Conservation (phyloP, 257 asterid genomes). For the Verbena officinalis region DNA sequence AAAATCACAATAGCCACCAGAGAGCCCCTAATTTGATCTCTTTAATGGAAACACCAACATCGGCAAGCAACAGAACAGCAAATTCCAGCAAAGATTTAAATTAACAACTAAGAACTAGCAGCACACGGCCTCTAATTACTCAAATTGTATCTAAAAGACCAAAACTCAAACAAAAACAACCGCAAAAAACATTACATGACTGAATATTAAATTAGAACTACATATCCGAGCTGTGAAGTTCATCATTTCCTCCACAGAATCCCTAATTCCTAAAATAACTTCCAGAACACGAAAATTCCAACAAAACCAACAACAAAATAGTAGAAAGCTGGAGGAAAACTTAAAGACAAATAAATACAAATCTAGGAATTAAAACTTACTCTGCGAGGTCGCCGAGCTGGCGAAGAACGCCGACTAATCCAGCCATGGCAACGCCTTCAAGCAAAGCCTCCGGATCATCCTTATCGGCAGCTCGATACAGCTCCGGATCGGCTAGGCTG, state of each 20-base stretch:
- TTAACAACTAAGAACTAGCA: conserved; percentile 32
- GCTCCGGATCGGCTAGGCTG: conserved; percentile 90
- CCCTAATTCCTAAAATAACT: conserved; percentile 16
- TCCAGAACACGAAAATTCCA: conserved; percentile 6
- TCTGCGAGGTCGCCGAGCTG: conserved; percentile 99
- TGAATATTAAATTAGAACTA: neutral
- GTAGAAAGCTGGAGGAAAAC: neutral
- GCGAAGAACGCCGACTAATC: conserved; percentile 96
- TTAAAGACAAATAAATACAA: neutral
- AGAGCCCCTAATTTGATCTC: conserved; percentile 25
- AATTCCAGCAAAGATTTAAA: neutral
- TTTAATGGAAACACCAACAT: conserved; percentile 15
- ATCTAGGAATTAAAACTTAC: conserved; percentile 44
- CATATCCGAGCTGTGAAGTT: neutral
- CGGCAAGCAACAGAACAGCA: conserved; percentile 8
- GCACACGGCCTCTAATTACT: neutral
- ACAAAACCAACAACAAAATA: conserved; percentile 9
- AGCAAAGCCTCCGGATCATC: conserved; percentile 98
- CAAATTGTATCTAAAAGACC: conserved; percentile 18
- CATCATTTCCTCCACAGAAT: conserved; percentile 21
- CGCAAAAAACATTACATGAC: conserved; percentile 6
- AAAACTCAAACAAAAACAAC: conserved; percentile 26
- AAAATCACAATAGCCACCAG: neutral
- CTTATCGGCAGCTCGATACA: conserved; percentile 86
- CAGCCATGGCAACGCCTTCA: conserved; percentile 98